Percentiles rank a stretch among this genome's conserved stretches.
phyloP scores from a whole-genome alignment of 495 filamentous ascomycete species.

The Massariosphaeria phaeospora region DNA sequence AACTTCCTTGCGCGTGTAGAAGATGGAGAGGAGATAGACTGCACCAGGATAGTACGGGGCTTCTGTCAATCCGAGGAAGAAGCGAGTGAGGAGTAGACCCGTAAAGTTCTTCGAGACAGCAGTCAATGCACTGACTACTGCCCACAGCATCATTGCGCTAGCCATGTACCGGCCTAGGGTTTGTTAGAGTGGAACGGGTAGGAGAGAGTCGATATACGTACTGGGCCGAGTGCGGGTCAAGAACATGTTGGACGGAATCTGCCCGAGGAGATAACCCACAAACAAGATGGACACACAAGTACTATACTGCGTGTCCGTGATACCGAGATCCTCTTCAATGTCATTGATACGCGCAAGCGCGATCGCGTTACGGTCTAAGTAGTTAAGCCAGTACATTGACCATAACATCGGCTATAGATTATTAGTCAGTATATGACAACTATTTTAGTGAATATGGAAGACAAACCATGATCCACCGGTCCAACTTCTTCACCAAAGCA shows the following conservation, averaged over 20 bases:
- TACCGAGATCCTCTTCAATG: slow-evolving; percentile 47
- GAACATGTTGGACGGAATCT: slow-evolving; percentile 24
- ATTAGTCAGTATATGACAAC: slow-evolving; percentile 17
- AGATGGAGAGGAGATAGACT: slow-evolving; percentile 54
- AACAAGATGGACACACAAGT: slow-evolving; percentile 50
- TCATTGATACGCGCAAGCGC: slow-evolving; percentile 50
- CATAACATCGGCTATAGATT: slow-evolving; percentile 4
- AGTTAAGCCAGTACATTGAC: slow-evolving; percentile 47
- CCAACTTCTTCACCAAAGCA: slow-evolving; percentile 9
- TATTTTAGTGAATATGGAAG: too few relatives aligned
- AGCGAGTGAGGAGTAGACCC: slow-evolving; percentile 50
- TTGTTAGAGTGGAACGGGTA: slow-evolving; percentile 48
- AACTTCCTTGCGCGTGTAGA: slow-evolving; percentile 56
- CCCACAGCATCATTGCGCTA: slow-evolving; percentile 49
- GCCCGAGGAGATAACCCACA: slow-evolving; percentile 18
- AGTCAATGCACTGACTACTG: slow-evolving; percentile 45
- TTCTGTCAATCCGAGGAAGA: slow-evolving; percentile 40
- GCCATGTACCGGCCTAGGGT: slow-evolving; percentile 35
- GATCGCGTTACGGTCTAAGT: slow-evolving; percentile 64
- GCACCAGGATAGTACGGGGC: slow-evolving; percentile 40
- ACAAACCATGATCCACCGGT: slow-evolving; percentile 5
- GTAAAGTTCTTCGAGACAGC: slow-evolving; percentile 47
- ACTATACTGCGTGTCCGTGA: slow-evolving; percentile 50
- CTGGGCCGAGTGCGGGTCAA: slow-evolving; percentile 40
- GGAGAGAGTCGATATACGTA: slow-evolving; percentile 42